phyloP scores from a whole-genome alignment of 768 basidiomycete genomes.

The Vararia minispora region DNA sequence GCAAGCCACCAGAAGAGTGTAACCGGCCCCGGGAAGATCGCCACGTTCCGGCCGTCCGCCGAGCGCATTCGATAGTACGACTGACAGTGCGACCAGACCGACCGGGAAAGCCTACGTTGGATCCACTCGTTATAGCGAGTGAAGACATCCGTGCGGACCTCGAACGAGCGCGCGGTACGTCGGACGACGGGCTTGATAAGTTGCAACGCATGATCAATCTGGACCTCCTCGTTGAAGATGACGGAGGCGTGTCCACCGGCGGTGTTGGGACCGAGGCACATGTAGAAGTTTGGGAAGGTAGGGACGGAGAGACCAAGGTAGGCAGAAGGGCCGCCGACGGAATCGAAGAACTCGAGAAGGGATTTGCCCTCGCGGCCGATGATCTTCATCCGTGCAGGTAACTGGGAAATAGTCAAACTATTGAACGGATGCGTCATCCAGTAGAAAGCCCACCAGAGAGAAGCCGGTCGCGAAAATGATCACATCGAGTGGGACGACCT shows the following conservation, averaged over 20 bases:
- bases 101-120: slow-evolving; percentile 31
- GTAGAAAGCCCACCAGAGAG: slow-evolving; percentile 29
- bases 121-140: slow-evolving; percentile 42
- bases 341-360: slow-evolving; percentile 33
- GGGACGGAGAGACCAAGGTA: slow-evolving; percentile 31
- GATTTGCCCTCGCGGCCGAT: slow-evolving; percentile 32
- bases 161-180: slow-evolving; percentile 37
- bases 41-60: slow-evolving; percentile 28
- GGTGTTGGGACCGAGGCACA: slow-evolving; percentile 33
- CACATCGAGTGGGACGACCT: slow-evolving; percentile 41
- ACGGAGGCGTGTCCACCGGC: slow-evolving; percentile 48
- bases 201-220: slow-evolving; percentile 40
- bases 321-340: slow-evolving; percentile 37
- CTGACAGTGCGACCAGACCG: slow-evolving; percentile 42
- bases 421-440: background rate
- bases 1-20: slow-evolving; percentile 41
- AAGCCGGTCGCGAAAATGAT: slow-evolving; percentile 50
- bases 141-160: slow-evolving; percentile 34
- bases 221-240: slow-evolving; percentile 43
- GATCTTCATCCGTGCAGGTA: slow-evolving; percentile 14
- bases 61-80: slow-evolving; percentile 40
- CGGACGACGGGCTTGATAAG: slow-evolving; percentile 41
- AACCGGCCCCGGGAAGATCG: slow-evolving; percentile 45
- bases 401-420: slow-evolving; percentile 6
- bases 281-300: slow-evolving; percentile 12